phyloP scores from a whole-genome alignment of 2,329 filamentous ascomycete genomes.

The Neopestalotiopsis clavispora region DNA sequence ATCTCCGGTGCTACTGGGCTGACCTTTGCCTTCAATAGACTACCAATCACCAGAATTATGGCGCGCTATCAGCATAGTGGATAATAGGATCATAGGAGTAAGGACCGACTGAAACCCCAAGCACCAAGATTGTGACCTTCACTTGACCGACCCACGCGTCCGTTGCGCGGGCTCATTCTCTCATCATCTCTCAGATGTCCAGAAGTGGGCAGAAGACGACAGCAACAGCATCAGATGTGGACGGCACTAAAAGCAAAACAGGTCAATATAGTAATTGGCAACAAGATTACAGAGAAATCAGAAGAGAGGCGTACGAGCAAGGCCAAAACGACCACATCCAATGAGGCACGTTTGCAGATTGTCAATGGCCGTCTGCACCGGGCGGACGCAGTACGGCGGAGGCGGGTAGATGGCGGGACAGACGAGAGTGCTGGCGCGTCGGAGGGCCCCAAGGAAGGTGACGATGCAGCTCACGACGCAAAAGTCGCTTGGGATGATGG shows the following conservation, averaged over 20 bases:
- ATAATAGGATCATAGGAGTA: too few species aligned
- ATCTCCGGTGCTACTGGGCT: too few species aligned
- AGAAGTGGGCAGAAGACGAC: not conserved
- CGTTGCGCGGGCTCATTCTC: too few species aligned
- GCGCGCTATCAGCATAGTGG: too few species aligned
- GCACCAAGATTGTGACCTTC: too few species aligned
- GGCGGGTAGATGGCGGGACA: not conserved
- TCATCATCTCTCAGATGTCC: too few species aligned
- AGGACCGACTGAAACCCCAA: too few species aligned
- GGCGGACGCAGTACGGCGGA: not conserved
- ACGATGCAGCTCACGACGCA: not conserved
- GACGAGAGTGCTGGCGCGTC: not conserved
- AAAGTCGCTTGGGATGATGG: not conserved
- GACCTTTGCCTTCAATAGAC: too few species aligned
- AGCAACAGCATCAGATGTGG: not conserved
- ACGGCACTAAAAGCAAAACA: not conserved
- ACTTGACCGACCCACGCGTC: too few species aligned
- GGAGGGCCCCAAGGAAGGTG: not conserved
- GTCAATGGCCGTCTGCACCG: not conserved
- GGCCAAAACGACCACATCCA: not conserved
- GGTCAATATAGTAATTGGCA: not conserved
- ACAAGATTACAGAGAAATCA: not conserved
- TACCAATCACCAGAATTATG: too few species aligned
- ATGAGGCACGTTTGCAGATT: not conserved
- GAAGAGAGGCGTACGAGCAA: not conserved